Conservation (phyloP, 495 filamentous ascomycete genomes). For the Aspergillus bertholletiae region DNA sequence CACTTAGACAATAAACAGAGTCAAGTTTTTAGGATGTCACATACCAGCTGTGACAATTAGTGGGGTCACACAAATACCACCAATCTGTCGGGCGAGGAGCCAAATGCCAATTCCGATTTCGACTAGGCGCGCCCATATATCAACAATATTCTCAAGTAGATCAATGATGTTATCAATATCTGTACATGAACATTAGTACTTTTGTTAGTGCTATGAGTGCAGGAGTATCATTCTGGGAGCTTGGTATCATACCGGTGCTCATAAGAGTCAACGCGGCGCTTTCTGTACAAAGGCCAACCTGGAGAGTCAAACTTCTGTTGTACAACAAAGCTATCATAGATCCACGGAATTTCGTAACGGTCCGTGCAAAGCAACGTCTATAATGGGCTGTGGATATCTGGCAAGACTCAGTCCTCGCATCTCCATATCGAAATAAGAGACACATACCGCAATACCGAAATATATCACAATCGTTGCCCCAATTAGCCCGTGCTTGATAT, state of each 20-base stretch:
- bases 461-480: background rate
- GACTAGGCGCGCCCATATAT: conserved; percentile 46
- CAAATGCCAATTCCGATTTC: conserved; percentile 53
- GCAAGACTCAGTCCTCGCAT: no score
- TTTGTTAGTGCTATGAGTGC: background rate
- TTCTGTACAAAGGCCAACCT: conserved; percentile 34
- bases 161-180: conserved; percentile 43
- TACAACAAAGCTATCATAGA: conserved; percentile 51
- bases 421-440: no score
- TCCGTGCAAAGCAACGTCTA: conserved; percentile 4
- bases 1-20: background rate
- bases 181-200: background rate
- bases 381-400: conserved; percentile 3
- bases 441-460: background rate
- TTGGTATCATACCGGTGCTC: conserved; percentile 45
- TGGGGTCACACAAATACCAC: conserved; percentile 40
- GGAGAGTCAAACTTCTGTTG: conserved; percentile 36
- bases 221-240: background rate
- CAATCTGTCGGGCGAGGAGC: conserved; percentile 49
- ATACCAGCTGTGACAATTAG: conserved; percentile 42
- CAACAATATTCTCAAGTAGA: conserved; percentile 37
- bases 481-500: background rate
- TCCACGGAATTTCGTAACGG: conserved; percentile 50
- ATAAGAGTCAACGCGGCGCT: conserved; percentile 53
- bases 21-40: conserved; percentile 10